phyloP scores from a whole-genome alignment of 345 rosid genomes.

The Passiflora organensis region DNA sequence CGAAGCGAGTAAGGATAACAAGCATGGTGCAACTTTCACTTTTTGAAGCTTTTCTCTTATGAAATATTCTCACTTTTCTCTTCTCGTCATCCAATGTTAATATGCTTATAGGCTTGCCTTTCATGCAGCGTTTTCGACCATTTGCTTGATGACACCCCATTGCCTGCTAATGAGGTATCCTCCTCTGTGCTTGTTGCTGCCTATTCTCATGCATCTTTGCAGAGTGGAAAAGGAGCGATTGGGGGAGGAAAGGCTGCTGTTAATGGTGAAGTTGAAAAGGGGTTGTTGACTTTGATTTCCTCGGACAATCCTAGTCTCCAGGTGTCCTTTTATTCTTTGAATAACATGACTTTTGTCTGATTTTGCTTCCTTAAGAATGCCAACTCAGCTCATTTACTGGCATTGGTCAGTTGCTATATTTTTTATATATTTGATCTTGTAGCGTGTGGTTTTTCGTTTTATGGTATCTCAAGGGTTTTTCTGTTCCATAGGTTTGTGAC shows the following conservation, averaged over 20 bases:
- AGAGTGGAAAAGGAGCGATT: conserved; percentile 64
- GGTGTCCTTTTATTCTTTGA: conserved; percentile 37
- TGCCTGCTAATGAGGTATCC: conserved; percentile 82
- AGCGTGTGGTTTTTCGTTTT: neutral
- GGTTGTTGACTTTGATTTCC: conserved; percentile 76
- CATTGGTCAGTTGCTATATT: neutral
- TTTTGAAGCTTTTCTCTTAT: conserved; percentile 5
- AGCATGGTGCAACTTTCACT: conserved; percentile 28
- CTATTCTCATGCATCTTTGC: conserved; percentile 52
- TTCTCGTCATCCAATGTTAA: conserved; percentile 3
- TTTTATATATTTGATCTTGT: neutral
- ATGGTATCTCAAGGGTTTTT: neutral
- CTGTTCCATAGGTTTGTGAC: conserved; percentile 72
- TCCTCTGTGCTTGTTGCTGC: conserved; percentile 83
- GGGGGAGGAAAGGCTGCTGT: conserved; percentile 58
- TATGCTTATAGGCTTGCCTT: conserved; percentile 13
- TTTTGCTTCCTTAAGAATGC: no score
- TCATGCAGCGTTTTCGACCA: conserved; percentile 80
- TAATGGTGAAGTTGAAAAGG: conserved; percentile 87
- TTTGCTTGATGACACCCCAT: conserved; percentile 86
- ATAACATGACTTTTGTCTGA: conserved; percentile 6
- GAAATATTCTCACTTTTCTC: conserved; percentile 1
- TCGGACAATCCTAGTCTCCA: conserved; percentile 75
- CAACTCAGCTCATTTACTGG: no score
- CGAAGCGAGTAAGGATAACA: conserved; percentile 83